Conservation (phyloP, 1,284 basidiomycete genomes). For the Ustilago xerochloae region DNA sequence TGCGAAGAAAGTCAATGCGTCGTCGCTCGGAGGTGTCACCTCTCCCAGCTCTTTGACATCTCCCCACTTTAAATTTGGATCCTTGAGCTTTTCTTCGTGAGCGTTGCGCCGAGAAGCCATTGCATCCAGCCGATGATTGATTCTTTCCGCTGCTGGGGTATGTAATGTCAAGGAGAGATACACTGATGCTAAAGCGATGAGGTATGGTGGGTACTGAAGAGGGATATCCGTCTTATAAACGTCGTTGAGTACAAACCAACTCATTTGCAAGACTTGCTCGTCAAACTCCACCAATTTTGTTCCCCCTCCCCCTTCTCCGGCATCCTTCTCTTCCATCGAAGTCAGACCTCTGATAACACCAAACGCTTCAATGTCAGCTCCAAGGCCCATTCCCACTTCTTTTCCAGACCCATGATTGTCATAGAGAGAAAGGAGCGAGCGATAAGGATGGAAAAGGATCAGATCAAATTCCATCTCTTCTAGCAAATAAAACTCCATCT, state of each 20-base stretch:
- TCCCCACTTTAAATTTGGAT: not conserved
- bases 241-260: conserved; percentile 91
- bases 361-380: conserved; percentile 16
- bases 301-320: not conserved
- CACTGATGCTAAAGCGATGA: conserved; percentile 89
- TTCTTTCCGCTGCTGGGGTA: conserved; percentile 18
- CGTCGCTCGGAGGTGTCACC: conserved; percentile 63
- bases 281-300: conserved; percentile 69
- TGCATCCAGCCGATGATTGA: conserved; percentile 15
- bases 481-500: conserved; percentile 98
- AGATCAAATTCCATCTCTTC: conserved; percentile 96
- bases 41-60: not conserved
- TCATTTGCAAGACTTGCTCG: conserved; percentile 71
- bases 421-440: conserved; percentile 81
- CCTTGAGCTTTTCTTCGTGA: conserved; percentile 58
- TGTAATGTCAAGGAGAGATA: conserved; percentile 74
- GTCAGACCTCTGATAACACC: conserved; percentile 14
- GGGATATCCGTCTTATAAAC: conserved; percentile 90
- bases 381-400: not conserved
- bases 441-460: conserved; percentile 92
- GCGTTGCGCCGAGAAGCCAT: conserved; percentile 7
- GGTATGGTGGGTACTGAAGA: conserved; percentile 89
- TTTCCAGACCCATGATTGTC: conserved; percentile 65
- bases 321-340: conserved; percentile 8
- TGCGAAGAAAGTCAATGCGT: conserved; percentile 83